Evolutionary conservation across 2,329 filamentous ascomycete genomes (phyloP), one percentile per base, ranked within the genome.

Genomic region (Scytalidium sp.): DNA sequence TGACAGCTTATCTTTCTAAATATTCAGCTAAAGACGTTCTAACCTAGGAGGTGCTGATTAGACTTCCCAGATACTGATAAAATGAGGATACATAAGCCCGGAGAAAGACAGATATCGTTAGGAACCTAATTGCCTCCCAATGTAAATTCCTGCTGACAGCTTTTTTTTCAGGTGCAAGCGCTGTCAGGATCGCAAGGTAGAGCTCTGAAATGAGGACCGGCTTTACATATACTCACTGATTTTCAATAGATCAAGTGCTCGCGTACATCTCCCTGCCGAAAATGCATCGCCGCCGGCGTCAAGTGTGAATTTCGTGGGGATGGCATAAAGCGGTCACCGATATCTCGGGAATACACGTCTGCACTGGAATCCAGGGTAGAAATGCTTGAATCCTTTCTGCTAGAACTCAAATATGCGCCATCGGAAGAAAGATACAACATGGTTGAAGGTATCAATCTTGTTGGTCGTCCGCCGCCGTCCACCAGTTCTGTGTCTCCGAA

Each of bases 131-230:
- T n/a, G n/a, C 25, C 25, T 27, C 25, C 7, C 25, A 7, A 27
- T 27, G 7, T 13, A 27, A 7, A 27, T 27, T 27, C 13, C 13
- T 27, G 25, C 29, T 46, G 45, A 46, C 32, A 23, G 9, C 17
- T 17, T 25, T 8, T 23, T 40, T 41, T 20, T 11, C 29, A 53
- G 51, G 3, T 53, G 51, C 29, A 53, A 53, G 43, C 48, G 51
- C 29, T 53, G 51, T 41, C 51, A 53, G 20, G 48, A 50, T 43
- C 51, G 51, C 41, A 53, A 53, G 42, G 50, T 52, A 43, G n/a
- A 9, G 47, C 20, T 19, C 46, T 5, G 23, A 5, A 19, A 11
- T 39, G 27, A 3, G 23, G 11, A 25, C 19, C 19, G 3, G 13
- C 13, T 49, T 46, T 41, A 29, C 46, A 27, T 7, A 13, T 5